Evolutionary conservation across 805 yeast species (phyloP).

Genomic region (Cephaloascus albidus): DNA sequence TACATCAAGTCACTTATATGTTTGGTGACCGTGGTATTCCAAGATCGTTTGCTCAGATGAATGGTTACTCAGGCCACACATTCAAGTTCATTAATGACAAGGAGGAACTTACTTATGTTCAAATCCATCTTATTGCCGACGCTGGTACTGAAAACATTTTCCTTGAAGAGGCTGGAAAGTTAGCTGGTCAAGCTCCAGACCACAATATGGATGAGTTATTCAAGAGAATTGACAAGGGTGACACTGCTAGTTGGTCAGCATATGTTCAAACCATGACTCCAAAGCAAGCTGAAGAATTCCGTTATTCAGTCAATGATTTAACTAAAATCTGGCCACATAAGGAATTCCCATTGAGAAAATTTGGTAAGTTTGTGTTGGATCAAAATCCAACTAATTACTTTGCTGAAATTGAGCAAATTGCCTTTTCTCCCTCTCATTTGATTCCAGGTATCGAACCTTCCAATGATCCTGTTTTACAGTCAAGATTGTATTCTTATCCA

Average conservation of each 20-base stretch:
- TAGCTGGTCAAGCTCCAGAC: conserved; percentile 44
- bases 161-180: conserved; percentile 34
- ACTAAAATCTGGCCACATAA: conserved; percentile 64
- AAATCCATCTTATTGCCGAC: conserved; percentile 43
- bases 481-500: conserved; percentile 74
- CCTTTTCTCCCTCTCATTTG: conserved; percentile 79
- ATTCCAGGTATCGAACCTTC: conserved; percentile 78
- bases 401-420: conserved; percentile 82
- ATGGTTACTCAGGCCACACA: conserved; percentile 60
- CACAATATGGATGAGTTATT: conserved; percentile 27
- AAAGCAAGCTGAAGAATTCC: conserved; percentile 41
- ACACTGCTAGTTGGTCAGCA: conserved; percentile 40
- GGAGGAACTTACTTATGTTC: conserved; percentile 44
- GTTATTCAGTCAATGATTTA: conserved; percentile 40
- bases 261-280: conserved; percentile 54
- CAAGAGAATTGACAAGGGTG: conserved; percentile 36
- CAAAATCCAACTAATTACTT: conserved; percentile 82
- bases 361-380: conserved; percentile 72
- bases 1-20: conserved; percentile 48
- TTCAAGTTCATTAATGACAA: conserved; percentile 45
- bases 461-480: conserved; percentile 78
- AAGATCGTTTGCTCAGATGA: conserved; percentile 41
- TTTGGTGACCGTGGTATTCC: conserved; percentile 59
- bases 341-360: conserved; percentile 78
- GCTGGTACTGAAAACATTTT: conserved; percentile 37